These are phyloP conservation scores for Leptographium flavum DNA, from an alignment of 2,329 filamentous ascomycete genomes.

Conservation along the genomic window DNA sequence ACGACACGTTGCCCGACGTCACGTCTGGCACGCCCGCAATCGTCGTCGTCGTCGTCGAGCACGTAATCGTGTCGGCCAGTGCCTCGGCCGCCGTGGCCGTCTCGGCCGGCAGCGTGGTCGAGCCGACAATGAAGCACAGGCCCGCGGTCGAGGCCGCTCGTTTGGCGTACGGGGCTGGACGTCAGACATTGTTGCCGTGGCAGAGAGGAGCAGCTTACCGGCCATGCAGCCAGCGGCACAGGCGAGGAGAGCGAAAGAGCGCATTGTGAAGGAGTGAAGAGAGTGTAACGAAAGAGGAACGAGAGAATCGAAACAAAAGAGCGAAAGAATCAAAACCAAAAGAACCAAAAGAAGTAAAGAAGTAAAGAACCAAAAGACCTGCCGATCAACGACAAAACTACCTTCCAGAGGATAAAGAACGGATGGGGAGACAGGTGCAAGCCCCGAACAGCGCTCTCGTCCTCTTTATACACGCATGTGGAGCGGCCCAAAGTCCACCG, in stretches of 20 bases:
- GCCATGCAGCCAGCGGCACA: slow-evolving; percentile 7
- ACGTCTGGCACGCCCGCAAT: slow-evolving; percentile 42
- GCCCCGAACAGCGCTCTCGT: background rate
- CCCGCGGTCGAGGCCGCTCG: slow-evolving; percentile 1
- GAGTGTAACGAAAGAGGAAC: background rate
- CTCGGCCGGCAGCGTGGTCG: slow-evolving; percentile 33
- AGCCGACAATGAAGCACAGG: slow-evolving; percentile 39
- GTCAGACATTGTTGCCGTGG: background rate
- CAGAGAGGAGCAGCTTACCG: background rate
- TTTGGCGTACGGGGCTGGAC: background rate
- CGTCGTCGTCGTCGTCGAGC: slow-evolving; percentile 30
- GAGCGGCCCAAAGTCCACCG: no score
- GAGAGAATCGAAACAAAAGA: background rate
- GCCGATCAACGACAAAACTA: slow-evolving; percentile 9
- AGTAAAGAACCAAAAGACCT: background rate
- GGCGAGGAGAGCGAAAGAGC: slow-evolving; percentile 7
- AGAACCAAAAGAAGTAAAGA: background rate
- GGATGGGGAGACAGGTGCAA: background rate
- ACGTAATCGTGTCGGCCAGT: slow-evolving; percentile 32
- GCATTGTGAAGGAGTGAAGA: slow-evolving; percentile 5
- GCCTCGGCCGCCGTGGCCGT: slow-evolving; percentile 25
- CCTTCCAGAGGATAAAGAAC: slow-evolving; percentile 1
- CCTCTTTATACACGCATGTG: background rate
- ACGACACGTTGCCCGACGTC: slow-evolving; percentile 31
- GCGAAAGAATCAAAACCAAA: background rate